Percentiles rank a stretch among this genome's conserved stretches.
phyloP scores from a whole-genome alignment of 768 basidiomycete genomes.

The Naematelia encephala region DNA sequence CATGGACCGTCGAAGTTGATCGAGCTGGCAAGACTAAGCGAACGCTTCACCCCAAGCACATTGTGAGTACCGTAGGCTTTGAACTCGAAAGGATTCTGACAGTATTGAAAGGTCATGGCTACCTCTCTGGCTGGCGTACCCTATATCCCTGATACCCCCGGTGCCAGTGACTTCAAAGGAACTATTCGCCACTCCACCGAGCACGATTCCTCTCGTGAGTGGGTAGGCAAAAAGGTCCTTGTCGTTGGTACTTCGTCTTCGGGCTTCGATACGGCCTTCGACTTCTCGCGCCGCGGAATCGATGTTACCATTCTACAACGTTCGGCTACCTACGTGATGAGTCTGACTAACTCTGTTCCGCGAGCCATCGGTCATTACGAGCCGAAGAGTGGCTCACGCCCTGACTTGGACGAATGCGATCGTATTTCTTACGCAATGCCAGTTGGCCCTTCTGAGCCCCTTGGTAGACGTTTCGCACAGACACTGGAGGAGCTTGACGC shows the following conservation, averaged over 20 bases:
- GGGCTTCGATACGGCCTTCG: constrained; percentile 57
- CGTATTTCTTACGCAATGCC: constrained; percentile 13
- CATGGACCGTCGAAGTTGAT: constrained; percentile 21
- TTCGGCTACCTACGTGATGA: constrained; percentile 60
- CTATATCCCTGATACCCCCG: constrained; percentile 6
- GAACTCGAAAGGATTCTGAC: too few relatives aligned
- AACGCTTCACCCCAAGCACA: constrained; percentile 14
- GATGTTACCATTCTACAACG: constrained; percentile 58
- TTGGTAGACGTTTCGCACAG: constrained; percentile 8
- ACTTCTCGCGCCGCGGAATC: constrained; percentile 55
- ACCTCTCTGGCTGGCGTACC: constrained; percentile 19
- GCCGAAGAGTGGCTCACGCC: constrained; percentile 18
- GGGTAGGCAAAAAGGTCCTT: constrained; percentile 66
- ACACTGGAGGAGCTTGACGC: constrained; percentile 9
- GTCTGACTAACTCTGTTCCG: constrained; percentile 53
- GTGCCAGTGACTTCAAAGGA: constrained; percentile 61
- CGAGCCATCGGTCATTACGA: constrained; percentile 13
- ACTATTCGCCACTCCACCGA: constrained; percentile 61
- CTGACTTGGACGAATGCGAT: constrained; percentile 14
- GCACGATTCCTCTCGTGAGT: constrained; percentile 60
- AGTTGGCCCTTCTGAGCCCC: constrained; percentile 16
- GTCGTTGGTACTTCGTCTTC: constrained; percentile 65
- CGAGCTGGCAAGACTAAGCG: constrained; percentile 7
- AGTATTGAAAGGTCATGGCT: constrained; percentile 12
- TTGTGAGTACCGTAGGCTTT: constrained; percentile 7